A percentile compares a stretch with the other conserved stretches of the same genome.
phyloP scores from a whole-genome alignment of 768 basidiomycete species.

The Clathrus columnatus region DNA sequence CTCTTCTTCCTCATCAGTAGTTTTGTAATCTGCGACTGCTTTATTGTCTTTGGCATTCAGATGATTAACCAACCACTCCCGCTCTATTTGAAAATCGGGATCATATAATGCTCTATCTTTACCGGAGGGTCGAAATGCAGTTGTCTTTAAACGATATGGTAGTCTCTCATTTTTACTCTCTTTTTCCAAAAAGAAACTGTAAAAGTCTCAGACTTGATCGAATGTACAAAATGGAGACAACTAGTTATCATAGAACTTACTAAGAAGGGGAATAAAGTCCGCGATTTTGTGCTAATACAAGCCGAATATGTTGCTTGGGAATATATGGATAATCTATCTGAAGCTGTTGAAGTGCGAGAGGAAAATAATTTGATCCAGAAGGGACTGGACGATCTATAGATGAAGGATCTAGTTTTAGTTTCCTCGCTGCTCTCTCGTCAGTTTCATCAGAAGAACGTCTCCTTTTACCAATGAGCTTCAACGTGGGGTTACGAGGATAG shows the following conservation, averaged over 20 bases:
- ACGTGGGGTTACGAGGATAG: conserved; percentile 39
- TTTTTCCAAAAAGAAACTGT: conserved; percentile 29
- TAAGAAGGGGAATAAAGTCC: conserved; percentile 61
- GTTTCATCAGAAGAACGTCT: conserved; percentile 19
- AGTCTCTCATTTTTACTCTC: conserved; percentile 21
- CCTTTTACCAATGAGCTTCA: conserved; percentile 32
- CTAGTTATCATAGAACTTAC: conserved; percentile 24
- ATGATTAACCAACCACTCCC: conserved; percentile 37
- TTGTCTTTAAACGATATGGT: conserved; percentile 31
- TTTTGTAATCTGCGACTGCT: conserved; percentile 22
- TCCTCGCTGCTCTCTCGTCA: conserved; percentile 11
- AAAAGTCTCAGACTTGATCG: not conserved
- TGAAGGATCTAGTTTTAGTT: conserved; percentile 39
- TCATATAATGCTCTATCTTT: conserved; percentile 30
- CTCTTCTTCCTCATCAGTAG: conserved; percentile 24
- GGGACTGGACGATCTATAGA: conserved; percentile 34
- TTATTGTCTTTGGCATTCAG: conserved; percentile 18
- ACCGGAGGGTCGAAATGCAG: conserved; percentile 21
- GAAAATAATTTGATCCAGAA: conserved; percentile 38
- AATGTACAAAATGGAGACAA: not conserved
- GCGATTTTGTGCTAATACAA: conserved; percentile 28
- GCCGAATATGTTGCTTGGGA: conserved; percentile 45
- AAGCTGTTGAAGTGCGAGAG: conserved; percentile 48
- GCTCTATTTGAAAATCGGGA: conserved; percentile 36
- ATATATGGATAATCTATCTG: conserved; percentile 48